Evolutionary conservation across 108 stramenopile species (phyloP).

Genomic region (Cylindrotheca closterium): DNA sequence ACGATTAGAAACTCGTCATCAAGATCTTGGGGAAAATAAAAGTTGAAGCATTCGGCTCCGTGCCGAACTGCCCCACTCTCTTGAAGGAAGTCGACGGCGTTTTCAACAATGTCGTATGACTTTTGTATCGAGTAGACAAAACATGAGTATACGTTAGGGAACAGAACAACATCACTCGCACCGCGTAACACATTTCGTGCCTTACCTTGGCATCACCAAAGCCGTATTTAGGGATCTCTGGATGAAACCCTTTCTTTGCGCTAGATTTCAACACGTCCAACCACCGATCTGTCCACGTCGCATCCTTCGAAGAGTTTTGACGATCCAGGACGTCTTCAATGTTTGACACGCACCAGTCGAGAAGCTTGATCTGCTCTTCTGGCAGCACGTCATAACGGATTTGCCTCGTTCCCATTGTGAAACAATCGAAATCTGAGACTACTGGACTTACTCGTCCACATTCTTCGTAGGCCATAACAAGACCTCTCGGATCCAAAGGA

Average conservation of each 20-base stretch:
- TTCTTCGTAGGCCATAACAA: conserved; percentile 64
- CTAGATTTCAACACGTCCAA: conserved; percentile 44
- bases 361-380: conserved; percentile 39
- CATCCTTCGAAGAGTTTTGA: conserved; percentile 13
- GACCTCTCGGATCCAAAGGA: conserved; percentile 43
- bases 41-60: conserved; percentile 70
- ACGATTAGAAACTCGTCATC: conserved; percentile 57
- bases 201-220: conserved; percentile 64
- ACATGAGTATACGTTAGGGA: conserved; percentile 50
- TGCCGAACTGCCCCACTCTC: conserved; percentile 54
- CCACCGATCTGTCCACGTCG: conserved; percentile 42
- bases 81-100: conserved; percentile 33
- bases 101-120: conserved; percentile 52
- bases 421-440: conserved; percentile 60
- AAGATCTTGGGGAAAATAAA: conserved; percentile 58
- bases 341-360: conserved; percentile 40
- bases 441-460: conserved; percentile 47
- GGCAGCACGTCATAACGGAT: conserved; percentile 55
- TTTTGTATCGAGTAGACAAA: too few relatives aligned
- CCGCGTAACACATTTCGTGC: conserved; percentile 33
- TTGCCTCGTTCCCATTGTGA: conserved; percentile 45
- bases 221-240: conserved; percentile 50
- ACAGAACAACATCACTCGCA: conserved; percentile 38
- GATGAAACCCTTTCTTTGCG: conserved; percentile 28
- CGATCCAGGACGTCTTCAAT: conserved; percentile 39